Base-by-base conservation (phyloP, 495 filamentous ascomycete genomes). In the Hypoxylon perforatum region DNA sequence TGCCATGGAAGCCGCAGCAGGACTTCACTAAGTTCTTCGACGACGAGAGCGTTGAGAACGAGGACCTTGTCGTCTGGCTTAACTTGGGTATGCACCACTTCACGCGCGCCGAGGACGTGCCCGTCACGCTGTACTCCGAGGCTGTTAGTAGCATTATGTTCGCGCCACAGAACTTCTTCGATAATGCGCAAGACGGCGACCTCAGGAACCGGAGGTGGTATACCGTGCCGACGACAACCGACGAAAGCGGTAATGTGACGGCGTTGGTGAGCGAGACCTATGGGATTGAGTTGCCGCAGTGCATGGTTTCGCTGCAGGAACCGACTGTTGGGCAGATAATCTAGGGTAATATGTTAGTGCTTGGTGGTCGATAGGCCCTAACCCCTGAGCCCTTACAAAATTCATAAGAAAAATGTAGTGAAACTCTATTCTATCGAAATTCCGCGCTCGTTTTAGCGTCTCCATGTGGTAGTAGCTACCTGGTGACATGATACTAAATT, bases 61-160 rank as follows among this genome's bases (percentile, higher is more conserved):
- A 80, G 50, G 86, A 88, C 63, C 46, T 87, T 11, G 73, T 77
- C 2, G 48, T 78, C 6, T 80, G 76, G 76, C 76, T 84, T 57
- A 86, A 85, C 65, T 73, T 87, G n/a, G 86, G 85, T 33, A 86
- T 84, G 77, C 85, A 87, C 67, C 86, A 88, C 61, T 77, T 85
- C 25, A 84, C 85, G 1, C 77, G 83, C 45, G 77, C 82, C 17
- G 82, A 79, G 50, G 85, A 87, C 54, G 49, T 88, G 0, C 85
- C 85, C 14, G 84, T 84, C 49, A 85, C 82, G 0, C 69, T 86
- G 15, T 28, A 3, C 25, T 28, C 25, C 25, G 25, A 28, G 7
- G 25, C 25, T 7, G 25, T 28, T 7, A 28, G 25, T 7, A 28
- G 25, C 25, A 28, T 28, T 28, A 3, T 7, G 25, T 28, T 28